Percentiles rank a stretch among this genome's conserved stretches.
phyloP scores from a whole-genome alignment of 2,329 filamentous ascomycete genomes.

The Epichloe hybrida region DNA sequence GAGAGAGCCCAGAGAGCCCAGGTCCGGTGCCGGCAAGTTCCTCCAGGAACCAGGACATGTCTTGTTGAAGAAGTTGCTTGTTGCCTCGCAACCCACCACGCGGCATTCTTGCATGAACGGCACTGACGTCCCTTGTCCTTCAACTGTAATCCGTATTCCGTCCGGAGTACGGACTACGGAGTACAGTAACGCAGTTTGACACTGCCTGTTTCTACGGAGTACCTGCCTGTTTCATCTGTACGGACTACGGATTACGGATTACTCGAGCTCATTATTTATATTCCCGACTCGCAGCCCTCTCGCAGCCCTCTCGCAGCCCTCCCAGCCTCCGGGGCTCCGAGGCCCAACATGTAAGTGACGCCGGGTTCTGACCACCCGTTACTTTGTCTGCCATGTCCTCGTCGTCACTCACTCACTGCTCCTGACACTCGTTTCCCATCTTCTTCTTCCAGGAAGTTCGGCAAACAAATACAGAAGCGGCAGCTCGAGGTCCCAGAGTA shows the following conservation, averaged over 20 bases:
- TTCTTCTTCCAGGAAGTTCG: constrained; percentile 71
- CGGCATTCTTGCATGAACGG: constrained; percentile 11
- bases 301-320: constrained; percentile 1
- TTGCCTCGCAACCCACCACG: constrained; percentile 6
- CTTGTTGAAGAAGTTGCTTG: constrained; percentile 4
- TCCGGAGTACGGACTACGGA: background rate
- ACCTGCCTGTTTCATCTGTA: background rate
- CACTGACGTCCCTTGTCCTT: constrained; percentile 5
- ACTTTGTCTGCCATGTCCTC: background rate
- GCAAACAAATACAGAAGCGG: constrained; percentile 97
- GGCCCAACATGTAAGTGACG: constrained; percentile 23
- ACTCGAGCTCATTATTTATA: background rate
- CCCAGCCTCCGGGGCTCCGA: constrained; percentile 6
- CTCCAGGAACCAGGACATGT: constrained; percentile 3
- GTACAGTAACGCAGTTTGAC: background rate
- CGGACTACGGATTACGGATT: too few relatives aligned
- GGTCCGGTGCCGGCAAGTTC: constrained; percentile 2
- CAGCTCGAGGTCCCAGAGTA: constrained; percentile 99
- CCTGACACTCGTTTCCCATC: constrained; percentile 4
- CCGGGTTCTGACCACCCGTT: background rate
- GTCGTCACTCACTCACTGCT: background rate
- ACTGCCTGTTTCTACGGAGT: constrained; percentile 1
- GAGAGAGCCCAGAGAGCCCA: background rate
- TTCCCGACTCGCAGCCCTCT: constrained; percentile 3
- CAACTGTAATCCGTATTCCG: background rate